Base-by-base conservation (phyloP, 1,284 basidiomycete species). In the Serendipita sp. region DNA sequence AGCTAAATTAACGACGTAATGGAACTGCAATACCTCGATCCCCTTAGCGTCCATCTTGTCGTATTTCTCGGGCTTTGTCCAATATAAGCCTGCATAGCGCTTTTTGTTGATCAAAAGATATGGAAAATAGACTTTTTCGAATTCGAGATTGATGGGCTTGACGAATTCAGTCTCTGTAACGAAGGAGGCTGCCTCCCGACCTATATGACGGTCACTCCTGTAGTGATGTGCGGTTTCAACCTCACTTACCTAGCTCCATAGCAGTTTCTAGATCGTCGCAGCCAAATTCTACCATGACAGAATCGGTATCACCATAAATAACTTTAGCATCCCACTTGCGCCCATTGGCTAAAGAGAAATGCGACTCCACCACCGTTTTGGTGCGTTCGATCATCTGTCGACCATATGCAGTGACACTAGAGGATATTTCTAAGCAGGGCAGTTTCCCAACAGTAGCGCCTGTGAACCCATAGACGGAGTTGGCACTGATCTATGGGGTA, bases 1-100 rank as follows among this genome's bases (percentile, higher is more conserved):
- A 60, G 34, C n/a, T 45, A 13, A 41, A 3, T 22, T 63, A 53
- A 3, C 15, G 17, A 42, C 34, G 13, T 49, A 22, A 32, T 22
- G 13, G 63, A 29, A 47, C 35, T 22, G 63, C 83, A 34, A 13
- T 64, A 93, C 93, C 81, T 98, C 93, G 65, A 98, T 97, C 69
- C 93, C 93, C 74, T 98, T 98, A 1, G 94, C 88, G 69, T 98
- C 93, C 94, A 97, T 96, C 76, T 97, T 97, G 73, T 98, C 94
- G 68, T 90, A 93, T 72, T 92, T 94, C 53, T 96, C 93, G 4
- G 86, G 77, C 66, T 83, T 85, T 1, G 93, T 97, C 94, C 94
- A 97, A 71, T 98, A 96, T 63, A 96, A 74, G 2, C 93, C 94
- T 2, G 94, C 93, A 73, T 98, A 98, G 38, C 94, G 84, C 74